A percentile compares a stretch with the other conserved stretches of the same genome.
Conservation (phyloP, 2,329 filamentous ascomycete genomes). For the Chaetomiaceae sp. region DNA sequence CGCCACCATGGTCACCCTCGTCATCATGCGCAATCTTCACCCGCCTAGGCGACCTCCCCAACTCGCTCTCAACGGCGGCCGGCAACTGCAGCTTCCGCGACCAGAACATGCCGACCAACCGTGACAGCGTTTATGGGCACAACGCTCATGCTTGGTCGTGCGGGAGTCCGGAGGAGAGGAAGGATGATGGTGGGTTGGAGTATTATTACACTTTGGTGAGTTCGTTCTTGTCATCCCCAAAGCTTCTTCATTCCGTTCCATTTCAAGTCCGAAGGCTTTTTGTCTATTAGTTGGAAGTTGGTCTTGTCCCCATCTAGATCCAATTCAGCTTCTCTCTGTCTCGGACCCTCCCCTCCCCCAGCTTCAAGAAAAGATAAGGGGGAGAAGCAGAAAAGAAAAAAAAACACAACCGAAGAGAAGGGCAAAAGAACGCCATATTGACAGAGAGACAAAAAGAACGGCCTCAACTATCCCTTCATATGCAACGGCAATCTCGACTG, state of each 20-base stretch:
- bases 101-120: conserved; percentile 15
- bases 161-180: background rate
- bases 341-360: too few relatives aligned
- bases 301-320: too few relatives aligned
- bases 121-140: conserved; percentile 21
- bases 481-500: conserved; percentile 22
- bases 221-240: background rate
- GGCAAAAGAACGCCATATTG: too few relatives aligned
- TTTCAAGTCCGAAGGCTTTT: too few relatives aligned
- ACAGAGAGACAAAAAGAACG: conserved; percentile 7
- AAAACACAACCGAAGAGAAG: too few relatives aligned
- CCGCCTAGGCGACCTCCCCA: background rate
- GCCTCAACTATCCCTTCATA: conserved; percentile 20
- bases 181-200: background rate
- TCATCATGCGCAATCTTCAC: conserved; percentile 22
- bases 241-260: too few relatives aligned
- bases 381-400: too few relatives aligned
- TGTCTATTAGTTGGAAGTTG: too few relatives aligned
- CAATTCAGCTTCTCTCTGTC: too few relatives aligned
- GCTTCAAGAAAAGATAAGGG: too few relatives aligned
- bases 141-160: conserved; percentile 19
- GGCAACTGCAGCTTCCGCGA: conserved; percentile 22
- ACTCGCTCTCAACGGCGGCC: conserved; percentile 6
- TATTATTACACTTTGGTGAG: conserved; percentile 22
- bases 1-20: too few relatives aligned